These are phyloP conservation scores for Metschnikowia aberdeeniae DNA, from an alignment of 805 yeast genomes.

Conservation along the genomic window DNA sequence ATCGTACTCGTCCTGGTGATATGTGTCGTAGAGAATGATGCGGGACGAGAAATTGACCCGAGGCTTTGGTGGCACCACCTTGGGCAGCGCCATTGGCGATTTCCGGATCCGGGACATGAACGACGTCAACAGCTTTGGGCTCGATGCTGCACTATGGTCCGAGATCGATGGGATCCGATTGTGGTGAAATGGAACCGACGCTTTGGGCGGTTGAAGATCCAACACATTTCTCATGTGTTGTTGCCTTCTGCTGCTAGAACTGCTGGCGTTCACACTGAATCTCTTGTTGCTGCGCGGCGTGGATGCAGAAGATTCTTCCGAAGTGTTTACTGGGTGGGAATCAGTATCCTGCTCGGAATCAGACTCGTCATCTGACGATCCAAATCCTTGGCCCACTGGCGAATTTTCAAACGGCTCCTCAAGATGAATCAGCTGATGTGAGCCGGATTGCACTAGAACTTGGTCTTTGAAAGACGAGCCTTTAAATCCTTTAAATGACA, in stretches of 20 bases:
- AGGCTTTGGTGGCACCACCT: slow-evolving; percentile 6
- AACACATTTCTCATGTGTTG: slow-evolving; percentile 13
- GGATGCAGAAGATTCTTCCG: not conserved
- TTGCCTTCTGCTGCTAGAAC: slow-evolving; percentile 11
- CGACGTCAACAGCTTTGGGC: slow-evolving; percentile 32
- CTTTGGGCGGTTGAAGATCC: slow-evolving; percentile 17
- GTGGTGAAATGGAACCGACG: slow-evolving; percentile 25
- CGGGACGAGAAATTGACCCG: slow-evolving; percentile 71
- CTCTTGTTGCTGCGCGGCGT: not conserved
- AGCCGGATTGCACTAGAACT: slow-evolving; percentile 22
- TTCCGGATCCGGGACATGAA: slow-evolving; percentile 27
- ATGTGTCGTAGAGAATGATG: slow-evolving; percentile 81
- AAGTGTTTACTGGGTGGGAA: not conserved
- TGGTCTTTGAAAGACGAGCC: slow-evolving; percentile 47
- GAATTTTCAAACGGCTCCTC: slow-evolving; percentile 24
- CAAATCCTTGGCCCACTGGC: slow-evolving; percentile 40
- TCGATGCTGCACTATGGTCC: slow-evolving; percentile 22
- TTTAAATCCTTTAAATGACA: slow-evolving; percentile 60
- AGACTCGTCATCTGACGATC: slow-evolving; percentile 23
- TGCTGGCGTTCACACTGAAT: slow-evolving; percentile 5
- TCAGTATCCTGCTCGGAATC: slow-evolving; percentile 7
- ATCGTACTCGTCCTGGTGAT: slow-evolving; percentile 79
- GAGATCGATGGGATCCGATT: slow-evolving; percentile 29
- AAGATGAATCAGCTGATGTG: slow-evolving; percentile 41
- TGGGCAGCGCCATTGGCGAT: slow-evolving; percentile 16